Base-by-base conservation (phyloP, 2,329 filamentous ascomycete species). In the Exutisphaerella laricina region DNA sequence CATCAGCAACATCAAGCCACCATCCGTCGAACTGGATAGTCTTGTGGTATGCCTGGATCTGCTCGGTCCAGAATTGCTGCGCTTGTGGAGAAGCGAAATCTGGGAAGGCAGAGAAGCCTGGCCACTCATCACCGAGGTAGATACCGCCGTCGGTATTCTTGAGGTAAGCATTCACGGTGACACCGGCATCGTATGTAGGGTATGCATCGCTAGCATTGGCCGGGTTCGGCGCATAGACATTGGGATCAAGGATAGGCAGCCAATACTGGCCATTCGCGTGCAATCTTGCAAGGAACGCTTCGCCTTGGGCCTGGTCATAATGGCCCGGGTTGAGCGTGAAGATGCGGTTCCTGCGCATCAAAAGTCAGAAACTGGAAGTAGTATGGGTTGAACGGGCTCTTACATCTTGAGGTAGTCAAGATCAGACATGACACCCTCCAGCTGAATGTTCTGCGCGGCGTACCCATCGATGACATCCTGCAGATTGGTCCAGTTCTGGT, bases 191-290 rank as follows among this genome's bases (percentile, higher is more conserved):
- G 50, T 74, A 79, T 0, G 69, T 66, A 10, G 66, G 65, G 49
- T 79, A 77, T 1, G 60, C 57, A 7, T 85, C 82, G 32, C 70
- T 76, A 1, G 68, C 66, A 55, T 85, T 82, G 5, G 73, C 65
- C 0, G 79, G 79, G 49, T 85, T 82, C 0, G 82, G 82, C 12
- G 76, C 74, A 54, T 86, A 87, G 35, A 83, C 82, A 21, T 69
- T 75, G 6, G 69, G 63, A 53, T 79, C 76, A 4, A 79, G 69
- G 45, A 79, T 78, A 0, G 75, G 75, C 8, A 78, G 64, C 46
- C 73, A 79, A 47, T 77, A 70, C 46, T 73, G 72, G 22, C 73
- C 71, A 44, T 68, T 68, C 5, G 63, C 63, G 54, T 78, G 73
- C 3, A 79, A 59, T 35, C 65, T 63, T 7, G 65, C 61, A 28